Evolutionary conservation across 805 yeast genomes (phyloP).

Genomic region (Kodamaea restingae): DNA sequence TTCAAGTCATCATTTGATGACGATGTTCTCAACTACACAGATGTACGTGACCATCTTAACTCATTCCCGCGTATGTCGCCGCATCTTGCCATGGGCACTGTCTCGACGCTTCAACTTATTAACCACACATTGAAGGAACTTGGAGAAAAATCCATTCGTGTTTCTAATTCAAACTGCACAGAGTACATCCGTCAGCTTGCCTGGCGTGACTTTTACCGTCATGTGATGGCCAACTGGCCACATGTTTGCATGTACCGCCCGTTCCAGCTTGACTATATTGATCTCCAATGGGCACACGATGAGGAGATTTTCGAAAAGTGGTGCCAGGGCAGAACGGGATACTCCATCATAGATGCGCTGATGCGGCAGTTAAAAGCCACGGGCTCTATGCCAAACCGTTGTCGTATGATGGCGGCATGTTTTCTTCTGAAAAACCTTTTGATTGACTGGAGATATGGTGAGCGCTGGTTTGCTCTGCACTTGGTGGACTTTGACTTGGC

Average conservation of each 20-base stretch:
- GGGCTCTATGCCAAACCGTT: conserved; percentile 52
- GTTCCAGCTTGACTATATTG: conserved; percentile 40
- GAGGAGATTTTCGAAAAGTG: conserved; percentile 41
- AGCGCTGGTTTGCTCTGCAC: conserved; percentile 45
- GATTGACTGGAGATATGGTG: conserved; percentile 55
- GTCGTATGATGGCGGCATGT: conserved; percentile 52
- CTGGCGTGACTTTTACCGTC: conserved; percentile 56
- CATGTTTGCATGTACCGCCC: conserved; percentile 48
- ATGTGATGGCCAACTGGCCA: conserved; percentile 48
- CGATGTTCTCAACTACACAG: conserved; percentile 27
- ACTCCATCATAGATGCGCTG: conserved; percentile 55
- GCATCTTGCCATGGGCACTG: conserved; percentile 44
- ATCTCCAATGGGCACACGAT: conserved; percentile 43
- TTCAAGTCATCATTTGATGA: conserved; percentile 27
- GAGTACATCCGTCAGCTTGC: conserved; percentile 53
- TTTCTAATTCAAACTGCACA: background rate
- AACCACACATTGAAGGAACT: conserved; percentile 19
- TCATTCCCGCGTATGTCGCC: conserved; percentile 37
- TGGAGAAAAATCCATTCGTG: conserved; percentile 2
- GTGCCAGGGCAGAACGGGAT: conserved; percentile 53
- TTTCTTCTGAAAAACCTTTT: conserved; percentile 48
- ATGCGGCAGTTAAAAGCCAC: conserved; percentile 51
- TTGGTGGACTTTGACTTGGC: conserved; percentile 52
- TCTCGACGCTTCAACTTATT: conserved; percentile 41
- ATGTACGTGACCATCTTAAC: conserved; percentile 22